Conservation (phyloP, 2,329 filamentous ascomycete species). For the Diaporthe nobilis region DNA sequence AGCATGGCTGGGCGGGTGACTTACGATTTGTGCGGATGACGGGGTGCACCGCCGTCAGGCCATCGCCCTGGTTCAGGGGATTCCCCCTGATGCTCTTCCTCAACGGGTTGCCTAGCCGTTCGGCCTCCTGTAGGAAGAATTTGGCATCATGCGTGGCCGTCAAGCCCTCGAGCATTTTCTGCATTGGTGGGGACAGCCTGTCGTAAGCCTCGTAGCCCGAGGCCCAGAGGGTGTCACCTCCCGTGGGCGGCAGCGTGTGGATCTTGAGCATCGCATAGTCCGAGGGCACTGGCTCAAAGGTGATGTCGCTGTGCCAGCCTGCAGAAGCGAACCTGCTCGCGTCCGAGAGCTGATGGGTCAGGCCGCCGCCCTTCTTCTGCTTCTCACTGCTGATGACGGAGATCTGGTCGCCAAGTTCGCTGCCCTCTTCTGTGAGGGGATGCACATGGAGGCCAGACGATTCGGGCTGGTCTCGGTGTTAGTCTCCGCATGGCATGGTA, state of each 20-base stretch:
- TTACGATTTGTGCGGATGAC: slow-evolving; percentile 70
- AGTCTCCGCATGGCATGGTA: neutral
- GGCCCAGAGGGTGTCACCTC: slow-evolving; percentile 64
- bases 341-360: slow-evolving; percentile 66
- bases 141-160: slow-evolving; percentile 65
- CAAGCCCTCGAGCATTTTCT: slow-evolving; percentile 61
- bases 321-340: slow-evolving; percentile 60
- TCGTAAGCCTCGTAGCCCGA: slow-evolving; percentile 69
- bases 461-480: slow-evolving; percentile 51
- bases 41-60: slow-evolving; percentile 65
- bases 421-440: slow-evolving; percentile 66
- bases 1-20: slow-evolving; percentile 31
- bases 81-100: slow-evolving; percentile 60
- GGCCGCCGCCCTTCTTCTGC: slow-evolving; percentile 67
- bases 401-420: slow-evolving; percentile 68
- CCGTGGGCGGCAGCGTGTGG: slow-evolving; percentile 58
- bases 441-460: slow-evolving; percentile 68
- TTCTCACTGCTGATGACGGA: slow-evolving; percentile 69
- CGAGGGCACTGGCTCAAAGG: slow-evolving; percentile 60
- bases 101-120: slow-evolving; percentile 57
- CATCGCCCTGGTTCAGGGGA: slow-evolving; percentile 69
- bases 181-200: slow-evolving; percentile 63
- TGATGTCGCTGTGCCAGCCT: slow-evolving; percentile 54
- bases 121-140: slow-evolving; percentile 66
- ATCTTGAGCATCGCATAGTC: slow-evolving; percentile 64